These are phyloP conservation scores for Mollisiaceae sp. DNA, from an alignment of 2,329 filamentous ascomycete species.

Conservation along the genomic window DNA sequence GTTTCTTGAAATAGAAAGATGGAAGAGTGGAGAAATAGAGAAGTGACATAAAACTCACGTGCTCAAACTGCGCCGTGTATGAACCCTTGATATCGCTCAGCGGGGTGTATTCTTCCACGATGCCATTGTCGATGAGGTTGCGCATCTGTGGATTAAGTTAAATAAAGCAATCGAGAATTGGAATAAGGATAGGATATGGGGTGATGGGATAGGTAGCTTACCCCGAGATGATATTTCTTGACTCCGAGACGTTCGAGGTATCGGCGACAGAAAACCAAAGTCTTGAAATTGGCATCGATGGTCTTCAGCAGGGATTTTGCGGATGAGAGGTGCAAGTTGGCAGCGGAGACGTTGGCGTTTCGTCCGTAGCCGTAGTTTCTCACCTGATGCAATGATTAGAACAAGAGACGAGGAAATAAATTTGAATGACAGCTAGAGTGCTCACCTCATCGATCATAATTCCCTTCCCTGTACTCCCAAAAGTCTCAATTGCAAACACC, in stretches of 20 bases:
- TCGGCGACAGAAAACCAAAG: slow-evolving; percentile 63
- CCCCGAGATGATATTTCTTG: slow-evolving; percentile 62
- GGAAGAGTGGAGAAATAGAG: too few species aligned
- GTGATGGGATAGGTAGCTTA: slow-evolving; percentile 42
- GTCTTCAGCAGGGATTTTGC: slow-evolving; percentile 62
- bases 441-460: slow-evolving; percentile 52
- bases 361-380: slow-evolving; percentile 60
- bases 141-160: slow-evolving; percentile 54
- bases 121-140: slow-evolving; percentile 58
- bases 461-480: slow-evolving; percentile 60
- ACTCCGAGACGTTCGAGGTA: slow-evolving; percentile 68
- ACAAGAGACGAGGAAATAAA: background rate
- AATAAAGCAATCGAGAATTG: slow-evolving; percentile 27
- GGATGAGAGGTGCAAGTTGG: slow-evolving; percentile 52
- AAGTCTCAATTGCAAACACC: slow-evolving; percentile 63
- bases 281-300: slow-evolving; percentile 67
- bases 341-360: slow-evolving; percentile 45
- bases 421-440: slow-evolving; percentile 12
- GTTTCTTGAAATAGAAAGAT: too few species aligned
- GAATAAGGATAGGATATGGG: slow-evolving; percentile 8
- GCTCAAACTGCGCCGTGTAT: slow-evolving; percentile 69
- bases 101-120: slow-evolving; percentile 62
- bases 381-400: slow-evolving; percentile 42
- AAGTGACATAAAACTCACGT: slow-evolving; percentile 42
- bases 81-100: slow-evolving; percentile 63